Conservation (phyloP, 1,139 yeast genomes). For the Pichia terricola region DNA sequence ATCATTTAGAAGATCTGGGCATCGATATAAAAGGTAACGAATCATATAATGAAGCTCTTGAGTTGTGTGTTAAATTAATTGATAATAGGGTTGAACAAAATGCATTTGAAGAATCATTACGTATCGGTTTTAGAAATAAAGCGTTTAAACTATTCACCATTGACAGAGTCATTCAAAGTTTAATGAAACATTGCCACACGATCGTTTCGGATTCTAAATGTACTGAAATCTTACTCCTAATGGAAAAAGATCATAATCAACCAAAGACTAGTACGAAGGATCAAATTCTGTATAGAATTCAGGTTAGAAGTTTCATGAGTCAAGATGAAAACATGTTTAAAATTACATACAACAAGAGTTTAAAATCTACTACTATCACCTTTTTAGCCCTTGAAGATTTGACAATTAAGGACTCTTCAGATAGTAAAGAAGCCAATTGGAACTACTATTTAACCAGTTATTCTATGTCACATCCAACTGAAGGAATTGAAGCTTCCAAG, state of each 20-base stretch:
- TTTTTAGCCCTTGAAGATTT: conserved; percentile 82
- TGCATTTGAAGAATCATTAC: conserved; percentile 89
- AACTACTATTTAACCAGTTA: conserved; percentile 89
- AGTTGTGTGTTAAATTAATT: conserved; percentile 64
- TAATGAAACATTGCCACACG: conserved; percentile 80
- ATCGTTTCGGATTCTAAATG: conserved; percentile 76
- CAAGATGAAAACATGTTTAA: conserved; percentile 90
- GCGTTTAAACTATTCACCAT: conserved; percentile 90
- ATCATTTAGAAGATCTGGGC: conserved; percentile 74
- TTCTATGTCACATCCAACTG: conserved; percentile 93
- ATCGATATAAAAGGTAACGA: conserved; percentile 60
- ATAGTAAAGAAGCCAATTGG: conserved; percentile 72
- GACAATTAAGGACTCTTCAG: conserved; percentile 56
- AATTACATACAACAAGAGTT: conserved; percentile 54
- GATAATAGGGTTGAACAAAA: conserved; percentile 92
- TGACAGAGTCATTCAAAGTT: conserved; percentile 84
- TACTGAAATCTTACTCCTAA: conserved; percentile 69
- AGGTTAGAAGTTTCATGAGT: conserved; percentile 72
- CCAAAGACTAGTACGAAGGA: conserved; percentile 67
- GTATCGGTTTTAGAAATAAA: conserved; percentile 89
- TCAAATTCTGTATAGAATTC: conserved; percentile 85
- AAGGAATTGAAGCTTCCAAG: conserved; percentile 82
- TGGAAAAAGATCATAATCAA: conserved; percentile 67
- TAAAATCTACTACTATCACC: conserved; percentile 57
- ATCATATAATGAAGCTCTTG: conserved; percentile 70